phyloP scores from a whole-genome alignment of 257 asterid species.

The Datura wrightii region DNA sequence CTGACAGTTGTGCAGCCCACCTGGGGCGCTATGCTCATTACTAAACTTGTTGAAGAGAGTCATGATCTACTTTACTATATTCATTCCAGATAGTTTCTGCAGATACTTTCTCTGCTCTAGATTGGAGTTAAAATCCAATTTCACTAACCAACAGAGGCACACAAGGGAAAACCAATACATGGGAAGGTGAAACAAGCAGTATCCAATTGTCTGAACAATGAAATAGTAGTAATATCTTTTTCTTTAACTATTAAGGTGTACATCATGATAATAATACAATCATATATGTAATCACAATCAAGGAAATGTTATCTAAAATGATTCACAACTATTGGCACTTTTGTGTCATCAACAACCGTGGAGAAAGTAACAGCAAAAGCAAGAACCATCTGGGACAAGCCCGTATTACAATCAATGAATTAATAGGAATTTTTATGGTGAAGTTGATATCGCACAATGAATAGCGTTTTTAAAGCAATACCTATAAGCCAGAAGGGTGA shows the following conservation, averaged over 20 bases:
- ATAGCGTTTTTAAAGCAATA: not conserved
- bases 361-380: slow-evolving; percentile 18
- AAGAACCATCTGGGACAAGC: not conserved
- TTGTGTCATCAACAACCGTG: slow-evolving; percentile 6
- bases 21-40: no score
- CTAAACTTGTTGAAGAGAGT: no score
- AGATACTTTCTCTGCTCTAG: not conserved
- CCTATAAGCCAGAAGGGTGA: not conserved
- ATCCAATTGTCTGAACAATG: not conserved
- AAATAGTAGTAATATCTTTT: not conserved
- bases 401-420: slow-evolving; percentile 31
- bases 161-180: not conserved
- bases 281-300: slow-evolving; percentile 16
- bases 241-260: slow-evolving; percentile 17
- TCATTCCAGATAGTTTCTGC: not conserved
- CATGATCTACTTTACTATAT: not conserved
- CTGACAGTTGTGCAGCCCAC: no score
- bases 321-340: slow-evolving; percentile 37
- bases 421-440: slow-evolving; percentile 1
- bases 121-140: no score
- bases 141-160: no score
- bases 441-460: not conserved
- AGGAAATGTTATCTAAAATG: slow-evolving; percentile 28
- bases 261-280: not conserved
- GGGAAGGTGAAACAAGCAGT: not conserved